Percentiles rank a stretch among this genome's conserved stretches.
Evolutionary conservation across 768 basidiomycete species (phyloP).

Genomic region (Gloeostereum incarnatum): DNA sequence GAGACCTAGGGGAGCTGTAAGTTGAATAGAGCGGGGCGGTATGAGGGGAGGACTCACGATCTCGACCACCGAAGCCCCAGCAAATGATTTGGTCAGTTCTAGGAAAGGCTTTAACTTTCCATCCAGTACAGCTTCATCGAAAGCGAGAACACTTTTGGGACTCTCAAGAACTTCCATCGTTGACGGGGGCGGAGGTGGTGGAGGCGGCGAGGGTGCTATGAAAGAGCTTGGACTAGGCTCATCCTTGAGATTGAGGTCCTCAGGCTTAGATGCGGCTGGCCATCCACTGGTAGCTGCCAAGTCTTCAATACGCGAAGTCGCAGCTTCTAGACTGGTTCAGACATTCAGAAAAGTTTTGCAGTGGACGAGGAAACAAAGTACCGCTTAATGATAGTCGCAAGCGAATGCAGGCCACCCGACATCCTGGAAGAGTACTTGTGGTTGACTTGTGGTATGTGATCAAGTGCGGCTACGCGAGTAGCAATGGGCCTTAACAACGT

Average conservation of each 20-base stretch:
- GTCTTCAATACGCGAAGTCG: constrained; percentile 91
- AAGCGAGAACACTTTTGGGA: constrained; percentile 61
- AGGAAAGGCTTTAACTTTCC: constrained; percentile 69
- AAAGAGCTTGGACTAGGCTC: constrained; percentile 11
- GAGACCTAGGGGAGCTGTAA: constrained; percentile 37
- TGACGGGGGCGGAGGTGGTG: constrained; percentile 20
- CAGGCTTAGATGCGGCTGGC: constrained; percentile 9
- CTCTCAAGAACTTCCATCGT: constrained; percentile 18
- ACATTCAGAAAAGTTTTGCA: constrained; percentile 7
- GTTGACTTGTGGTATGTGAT: neutral
- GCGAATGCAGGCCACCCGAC: constrained; percentile 56
- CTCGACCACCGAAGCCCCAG: constrained; percentile 59
- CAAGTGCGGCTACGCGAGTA: too few relatives aligned
- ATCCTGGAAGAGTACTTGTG: constrained; percentile 10
- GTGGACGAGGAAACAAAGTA: constrained; percentile 15
- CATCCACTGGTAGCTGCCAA: constrained; percentile 43
- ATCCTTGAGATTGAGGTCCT: constrained; percentile 7
- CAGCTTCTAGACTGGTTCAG: constrained; percentile 75
- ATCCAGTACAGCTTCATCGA: constrained; percentile 63
- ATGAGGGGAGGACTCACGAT: constrained; percentile 44
- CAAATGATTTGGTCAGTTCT: constrained; percentile 61
- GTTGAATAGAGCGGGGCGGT: neutral
- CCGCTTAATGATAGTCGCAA: constrained; percentile 82
- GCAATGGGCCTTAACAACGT: too few relatives aligned
- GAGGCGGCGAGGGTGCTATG: constrained; percentile 19